Conservation (phyloP, 2,329 filamentous ascomycete species). For the Gliomastix tumulicola region DNA sequence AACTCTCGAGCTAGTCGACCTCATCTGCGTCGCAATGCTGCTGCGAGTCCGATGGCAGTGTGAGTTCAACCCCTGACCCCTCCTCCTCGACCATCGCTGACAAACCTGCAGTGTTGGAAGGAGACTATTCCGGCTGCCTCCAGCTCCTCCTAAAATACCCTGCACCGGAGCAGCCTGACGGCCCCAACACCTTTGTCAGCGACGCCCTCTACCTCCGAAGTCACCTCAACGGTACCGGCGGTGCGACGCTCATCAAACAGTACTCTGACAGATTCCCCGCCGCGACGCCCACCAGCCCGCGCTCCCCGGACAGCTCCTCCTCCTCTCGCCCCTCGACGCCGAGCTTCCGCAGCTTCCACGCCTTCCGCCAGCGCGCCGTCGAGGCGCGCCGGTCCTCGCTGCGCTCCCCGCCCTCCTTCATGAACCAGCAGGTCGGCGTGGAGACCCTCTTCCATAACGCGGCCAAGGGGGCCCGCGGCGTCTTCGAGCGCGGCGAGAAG, state of each 20-base stretch:
- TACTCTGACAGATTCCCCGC: no score
- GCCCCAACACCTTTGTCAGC: constrained; percentile 73
- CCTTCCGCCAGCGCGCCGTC: constrained; percentile 32
- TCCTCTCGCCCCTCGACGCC: constrained; percentile 22
- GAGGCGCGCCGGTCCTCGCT: constrained; percentile 35
- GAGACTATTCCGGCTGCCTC: constrained; percentile 82
- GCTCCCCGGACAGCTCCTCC: constrained; percentile 14
- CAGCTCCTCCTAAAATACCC: constrained; percentile 82
- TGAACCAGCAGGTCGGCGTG: constrained; percentile 53
- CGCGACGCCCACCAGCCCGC: constrained; percentile 31
- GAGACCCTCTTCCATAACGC: constrained; percentile 71
- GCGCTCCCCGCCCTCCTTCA: constrained; percentile 37
- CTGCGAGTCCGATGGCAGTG: constrained; percentile 84
- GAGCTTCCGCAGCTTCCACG: constrained; percentile 20
- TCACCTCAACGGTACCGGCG: constrained; percentile 56
- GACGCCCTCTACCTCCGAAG: constrained; percentile 72
- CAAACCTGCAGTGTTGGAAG: constrained; percentile 58
- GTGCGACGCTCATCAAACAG: constrained; percentile 59
- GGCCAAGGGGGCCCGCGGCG: constrained; percentile 67
- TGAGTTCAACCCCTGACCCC: constrained; percentile 37
- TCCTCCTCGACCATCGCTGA: constrained; percentile 11
- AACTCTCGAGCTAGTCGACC: constrained; percentile 71
- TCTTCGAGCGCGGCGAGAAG: constrained; percentile 66
- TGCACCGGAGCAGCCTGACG: constrained; percentile 50
- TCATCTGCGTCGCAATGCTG: constrained; percentile 92